phyloP scores from a whole-genome alignment of 179 eudicot species.

The Drosera spatulata region DNA sequence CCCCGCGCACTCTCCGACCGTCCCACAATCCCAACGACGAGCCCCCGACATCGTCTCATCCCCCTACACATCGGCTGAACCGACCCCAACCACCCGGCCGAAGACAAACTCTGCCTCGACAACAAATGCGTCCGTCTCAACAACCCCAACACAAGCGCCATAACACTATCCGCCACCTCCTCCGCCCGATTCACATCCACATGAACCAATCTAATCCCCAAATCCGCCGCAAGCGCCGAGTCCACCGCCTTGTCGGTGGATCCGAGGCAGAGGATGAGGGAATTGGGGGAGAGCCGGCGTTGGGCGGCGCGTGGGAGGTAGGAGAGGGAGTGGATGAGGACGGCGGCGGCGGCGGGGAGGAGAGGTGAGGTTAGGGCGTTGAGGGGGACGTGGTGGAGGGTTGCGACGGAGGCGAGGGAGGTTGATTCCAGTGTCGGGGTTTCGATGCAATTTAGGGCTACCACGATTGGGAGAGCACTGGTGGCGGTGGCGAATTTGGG shows the following conservation, averaged over 20 bases:
- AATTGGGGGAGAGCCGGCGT: conserved; percentile 84
- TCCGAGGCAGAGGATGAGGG: conserved; percentile 87
- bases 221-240: conserved; percentile 83
- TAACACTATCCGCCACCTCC: conserved; percentile 90
- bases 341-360: conserved; percentile 77
- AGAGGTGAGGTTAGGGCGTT: conserved; percentile 51
- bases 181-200: conserved; percentile 87
- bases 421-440: conserved; percentile 57
- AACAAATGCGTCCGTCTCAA: conserved; percentile 75
- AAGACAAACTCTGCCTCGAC: conserved; percentile 71
- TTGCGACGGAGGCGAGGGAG: conserved; percentile 59
- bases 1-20: conserved; percentile 80
- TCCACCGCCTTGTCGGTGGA: conserved; percentile 81
- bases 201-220: conserved; percentile 69
- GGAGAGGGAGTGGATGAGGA: conserved; percentile 85
- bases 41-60: conserved; percentile 87
- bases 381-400: conserved; percentile 67
- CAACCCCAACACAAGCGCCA: conserved; percentile 76
- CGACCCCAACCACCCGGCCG: conserved; percentile 93
- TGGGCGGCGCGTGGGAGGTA: conserved; percentile 99
- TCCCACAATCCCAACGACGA: conserved; percentile 82
- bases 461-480: conserved; percentile 39
- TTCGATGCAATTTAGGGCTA: conserved; percentile 89
- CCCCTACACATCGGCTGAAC: conserved; percentile 94
- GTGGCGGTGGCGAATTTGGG: conserved; percentile 7